These are phyloP conservation scores for Schizophyllum amplum DNA, from an alignment of 1,284 basidiomycete genomes.

Conservation along the genomic window DNA sequence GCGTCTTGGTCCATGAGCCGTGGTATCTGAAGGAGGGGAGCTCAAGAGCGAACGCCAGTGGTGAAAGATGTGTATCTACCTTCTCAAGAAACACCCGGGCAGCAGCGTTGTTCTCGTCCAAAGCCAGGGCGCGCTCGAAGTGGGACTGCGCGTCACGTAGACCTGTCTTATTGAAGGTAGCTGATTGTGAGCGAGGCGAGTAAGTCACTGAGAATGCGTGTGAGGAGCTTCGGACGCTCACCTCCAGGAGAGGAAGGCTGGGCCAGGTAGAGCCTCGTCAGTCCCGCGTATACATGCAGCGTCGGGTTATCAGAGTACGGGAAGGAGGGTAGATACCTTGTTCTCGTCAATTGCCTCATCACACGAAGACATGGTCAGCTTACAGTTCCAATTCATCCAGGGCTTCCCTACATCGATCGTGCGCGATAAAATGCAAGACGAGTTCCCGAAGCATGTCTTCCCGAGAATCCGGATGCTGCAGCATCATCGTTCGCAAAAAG, in stretches of 20 bases:
- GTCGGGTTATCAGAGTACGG: slow-evolving; percentile 77
- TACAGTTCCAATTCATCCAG: slow-evolving; percentile 82
- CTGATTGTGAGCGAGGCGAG: not conserved
- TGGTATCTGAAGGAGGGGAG: not conserved
- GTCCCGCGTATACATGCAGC: slow-evolving; percentile 76
- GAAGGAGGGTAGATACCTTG: slow-evolving; percentile 75
- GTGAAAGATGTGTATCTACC: slow-evolving; percentile 26
- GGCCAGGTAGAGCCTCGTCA: slow-evolving; percentile 57
- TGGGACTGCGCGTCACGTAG: slow-evolving; percentile 55
- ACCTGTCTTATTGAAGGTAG: slow-evolving; percentile 25
- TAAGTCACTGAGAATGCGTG: not conserved
- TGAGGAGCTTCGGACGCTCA: slow-evolving; percentile 2
- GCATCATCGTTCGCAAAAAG: slow-evolving; percentile 61
- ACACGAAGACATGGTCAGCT: slow-evolving; percentile 15
- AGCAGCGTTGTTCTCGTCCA: slow-evolving; percentile 54
- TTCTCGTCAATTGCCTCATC: slow-evolving; percentile 1
- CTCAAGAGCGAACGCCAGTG: no score
- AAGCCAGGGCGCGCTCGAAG: slow-evolving; percentile 48
- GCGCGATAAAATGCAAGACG: slow-evolving; percentile 55
- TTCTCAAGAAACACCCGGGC: slow-evolving; percentile 43
- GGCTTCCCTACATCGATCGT: slow-evolving; percentile 55
- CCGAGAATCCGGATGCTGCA: slow-evolving; percentile 60
- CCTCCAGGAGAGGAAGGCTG: slow-evolving; percentile 23
- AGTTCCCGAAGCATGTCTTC: slow-evolving; percentile 71
- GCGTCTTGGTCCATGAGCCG: slow-evolving; percentile 4